A percentile compares a stretch with the other conserved stretches of the same genome.
These are phyloP conservation scores for Candida michaelii DNA, from an alignment of 805 yeast species.

Conservation along the genomic window DNA sequence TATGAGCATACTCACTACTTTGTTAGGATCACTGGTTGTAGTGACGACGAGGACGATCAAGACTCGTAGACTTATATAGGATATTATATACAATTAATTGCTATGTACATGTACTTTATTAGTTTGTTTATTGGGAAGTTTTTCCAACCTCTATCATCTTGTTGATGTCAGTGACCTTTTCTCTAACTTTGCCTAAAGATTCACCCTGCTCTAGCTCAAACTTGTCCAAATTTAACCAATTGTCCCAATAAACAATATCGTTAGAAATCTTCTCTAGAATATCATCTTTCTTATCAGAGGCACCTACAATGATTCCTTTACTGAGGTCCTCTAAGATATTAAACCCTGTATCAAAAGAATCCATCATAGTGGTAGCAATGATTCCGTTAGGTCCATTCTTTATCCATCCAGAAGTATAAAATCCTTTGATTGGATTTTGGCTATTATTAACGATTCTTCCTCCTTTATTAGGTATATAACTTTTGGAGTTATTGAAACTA, in stretches of 20 bases:
- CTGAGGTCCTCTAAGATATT: constrained; percentile 56
- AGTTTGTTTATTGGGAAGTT: too few relatives aligned
- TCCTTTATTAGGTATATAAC: constrained; percentile 31
- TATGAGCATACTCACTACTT: constrained; percentile 35
- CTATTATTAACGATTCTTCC: constrained; percentile 29
- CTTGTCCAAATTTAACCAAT: constrained; percentile 61
- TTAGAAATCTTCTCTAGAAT: constrained; percentile 10
- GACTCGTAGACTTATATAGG: not conserved
- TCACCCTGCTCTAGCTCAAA: constrained; percentile 54
- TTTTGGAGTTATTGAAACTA: constrained; percentile 22
- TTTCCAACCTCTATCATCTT: constrained; percentile 47
- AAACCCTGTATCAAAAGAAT: constrained; percentile 74
- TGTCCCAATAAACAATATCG: constrained; percentile 53
- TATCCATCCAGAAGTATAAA: constrained; percentile 91
- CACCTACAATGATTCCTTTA: constrained; percentile 23
- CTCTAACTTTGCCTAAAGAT: constrained; percentile 50
- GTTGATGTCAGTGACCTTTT: constrained; percentile 49
- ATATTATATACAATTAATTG: constrained; percentile 21
- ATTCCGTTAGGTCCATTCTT: constrained; percentile 85
- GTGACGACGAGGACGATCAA: constrained; percentile 11
- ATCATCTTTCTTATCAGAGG: constrained; percentile 10
- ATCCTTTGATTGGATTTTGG: constrained; percentile 36
- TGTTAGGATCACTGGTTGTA: constrained; percentile 31
- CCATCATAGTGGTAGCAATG: constrained; percentile 87
- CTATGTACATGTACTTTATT: too few relatives aligned